Evolutionary conservation across 225 moss, liverwort and hornwort species (phyloP).

Genomic region (Marchantia paleacea): DNA sequence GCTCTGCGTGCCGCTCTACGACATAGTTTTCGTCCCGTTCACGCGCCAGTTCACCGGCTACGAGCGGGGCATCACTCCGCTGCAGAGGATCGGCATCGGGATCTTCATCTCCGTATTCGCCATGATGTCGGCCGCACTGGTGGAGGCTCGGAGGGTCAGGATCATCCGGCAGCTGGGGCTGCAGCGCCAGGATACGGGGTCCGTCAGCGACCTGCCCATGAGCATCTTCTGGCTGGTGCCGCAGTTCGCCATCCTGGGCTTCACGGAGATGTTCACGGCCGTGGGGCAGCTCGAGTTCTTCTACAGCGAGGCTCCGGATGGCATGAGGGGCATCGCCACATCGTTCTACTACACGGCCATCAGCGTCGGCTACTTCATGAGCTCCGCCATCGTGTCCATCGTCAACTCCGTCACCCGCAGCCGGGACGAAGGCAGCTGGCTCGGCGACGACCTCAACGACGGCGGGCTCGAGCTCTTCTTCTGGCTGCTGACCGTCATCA

Average conservation of each 20-base stretch:
- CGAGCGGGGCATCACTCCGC: conserved; percentile 27
- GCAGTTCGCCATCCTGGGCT: conserved; percentile 54
- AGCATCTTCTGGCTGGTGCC: conserved; percentile 35
- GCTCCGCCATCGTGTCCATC: conserved; percentile 48
- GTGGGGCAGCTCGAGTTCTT: conserved; percentile 75
- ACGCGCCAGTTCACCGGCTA: conserved; percentile 40
- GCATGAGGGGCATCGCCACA: conserved; percentile 64
- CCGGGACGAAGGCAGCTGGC: neutral
- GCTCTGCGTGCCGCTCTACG: conserved; percentile 54
- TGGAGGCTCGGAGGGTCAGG: conserved; percentile 21
- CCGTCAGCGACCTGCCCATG: conserved; percentile 10
- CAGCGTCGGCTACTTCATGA: conserved; percentile 57
- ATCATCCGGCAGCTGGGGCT: conserved; percentile 10
- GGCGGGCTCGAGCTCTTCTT: conserved; percentile 15
- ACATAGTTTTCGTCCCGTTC: conserved; percentile 48
- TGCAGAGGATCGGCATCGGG: conserved; percentile 29
- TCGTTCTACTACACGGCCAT: conserved; percentile 65
- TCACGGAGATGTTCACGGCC: conserved; percentile 61
- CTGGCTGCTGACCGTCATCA: conserved; percentile 4
- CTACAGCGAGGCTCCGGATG: conserved; percentile 54
- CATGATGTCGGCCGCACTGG: conserved; percentile 22
- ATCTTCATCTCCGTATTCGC: conserved; percentile 23
- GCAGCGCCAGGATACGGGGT: neutral
- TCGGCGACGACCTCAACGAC: neutral
- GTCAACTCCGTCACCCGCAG: conserved; percentile 42